A percentile compares a stretch with the other conserved stretches of the same genome.
Conservation (phyloP, 257 asterid genomes). For the Nicotiana otophora region DNA sequence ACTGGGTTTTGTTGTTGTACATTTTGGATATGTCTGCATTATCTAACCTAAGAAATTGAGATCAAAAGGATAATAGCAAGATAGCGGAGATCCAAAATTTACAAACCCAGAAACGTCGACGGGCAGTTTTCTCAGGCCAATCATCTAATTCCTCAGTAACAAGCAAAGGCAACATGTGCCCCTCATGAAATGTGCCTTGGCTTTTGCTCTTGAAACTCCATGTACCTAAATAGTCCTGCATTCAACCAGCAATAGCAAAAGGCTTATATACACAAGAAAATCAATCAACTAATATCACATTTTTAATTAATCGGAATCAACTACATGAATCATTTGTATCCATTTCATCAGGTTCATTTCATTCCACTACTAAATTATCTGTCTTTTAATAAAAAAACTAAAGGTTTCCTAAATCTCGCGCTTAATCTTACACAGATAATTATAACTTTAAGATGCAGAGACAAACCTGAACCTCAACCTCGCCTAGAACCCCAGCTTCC, state of each 20-base stretch:
- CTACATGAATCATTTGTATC: neutral
- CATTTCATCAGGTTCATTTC: too few relatives aligned
- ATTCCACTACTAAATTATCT: too few relatives aligned
- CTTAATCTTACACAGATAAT: too few relatives aligned
- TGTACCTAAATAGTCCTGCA: conserved; percentile 40
- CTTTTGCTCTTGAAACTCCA: conserved; percentile 46
- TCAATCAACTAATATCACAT: neutral
- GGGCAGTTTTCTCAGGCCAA: conserved; percentile 91
- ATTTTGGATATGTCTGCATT: neutral
- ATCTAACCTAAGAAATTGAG: neutral
- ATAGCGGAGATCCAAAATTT: neutral
- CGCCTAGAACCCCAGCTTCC: conserved; percentile 84
- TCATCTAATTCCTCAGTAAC: conserved; percentile 74
- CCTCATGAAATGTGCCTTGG: conserved; percentile 78
- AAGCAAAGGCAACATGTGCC: conserved; percentile 67
- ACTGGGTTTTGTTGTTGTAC: too few relatives aligned
- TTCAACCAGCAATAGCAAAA: neutral
- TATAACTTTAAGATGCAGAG: neutral
- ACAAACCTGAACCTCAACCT: conserved; percentile 42
- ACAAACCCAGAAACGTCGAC: conserved; percentile 83
- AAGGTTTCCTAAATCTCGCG: too few relatives aligned
- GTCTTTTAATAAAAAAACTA: too few relatives aligned
- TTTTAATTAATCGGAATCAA: neutral
- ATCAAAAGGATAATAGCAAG: neutral
- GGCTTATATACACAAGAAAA: too few relatives aligned